These are phyloP conservation scores for Fusarium drepaniforme DNA, from an alignment of 2,329 filamentous ascomycete genomes.

Conservation along the genomic window DNA sequence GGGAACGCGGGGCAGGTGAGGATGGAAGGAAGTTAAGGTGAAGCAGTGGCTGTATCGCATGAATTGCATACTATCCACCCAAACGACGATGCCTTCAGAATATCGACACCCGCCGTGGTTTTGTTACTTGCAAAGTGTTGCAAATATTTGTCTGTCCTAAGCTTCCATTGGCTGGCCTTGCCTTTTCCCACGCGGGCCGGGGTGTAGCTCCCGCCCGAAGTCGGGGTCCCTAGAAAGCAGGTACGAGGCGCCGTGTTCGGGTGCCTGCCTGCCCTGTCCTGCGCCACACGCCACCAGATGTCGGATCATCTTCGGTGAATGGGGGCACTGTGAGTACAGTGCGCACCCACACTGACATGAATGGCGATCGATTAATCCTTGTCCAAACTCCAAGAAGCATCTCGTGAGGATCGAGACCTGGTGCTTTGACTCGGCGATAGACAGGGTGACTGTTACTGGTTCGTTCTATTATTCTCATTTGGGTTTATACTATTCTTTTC, in stretches of 20 bases:
- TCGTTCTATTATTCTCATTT: background rate
- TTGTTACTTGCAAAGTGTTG: background rate
- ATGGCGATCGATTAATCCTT: slow-evolving; percentile 24
- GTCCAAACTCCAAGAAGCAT: slow-evolving; percentile 29
- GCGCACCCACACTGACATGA: slow-evolving; percentile 9
- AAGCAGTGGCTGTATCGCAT: slow-evolving; percentile 5
- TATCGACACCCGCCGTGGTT: background rate
- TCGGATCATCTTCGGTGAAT: slow-evolving; percentile 32
- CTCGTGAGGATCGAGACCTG: slow-evolving; percentile 7
- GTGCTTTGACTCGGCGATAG: background rate
- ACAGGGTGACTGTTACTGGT: background rate
- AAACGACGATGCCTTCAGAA: background rate
- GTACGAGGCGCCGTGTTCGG: slow-evolving; percentile 8
- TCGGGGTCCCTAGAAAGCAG: slow-evolving; percentile 30
- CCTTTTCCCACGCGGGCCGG: slow-evolving; percentile 13
- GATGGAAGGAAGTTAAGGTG: background rate
- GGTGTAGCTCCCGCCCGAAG: slow-evolving; percentile 18
- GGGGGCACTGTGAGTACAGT: slow-evolving; percentile 1
- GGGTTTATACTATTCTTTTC: background rate
- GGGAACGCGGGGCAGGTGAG: slow-evolving; percentile 5
- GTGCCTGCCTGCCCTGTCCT: background rate
- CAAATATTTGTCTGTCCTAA: background rate
- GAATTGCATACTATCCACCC: slow-evolving; percentile 10
- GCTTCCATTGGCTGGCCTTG: slow-evolving; percentile 27
- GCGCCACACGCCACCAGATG: slow-evolving; percentile 7